Evolutionary conservation across 179 eudicot genomes (phyloP).

Genomic region (Amaranthus tricolor): DNA sequence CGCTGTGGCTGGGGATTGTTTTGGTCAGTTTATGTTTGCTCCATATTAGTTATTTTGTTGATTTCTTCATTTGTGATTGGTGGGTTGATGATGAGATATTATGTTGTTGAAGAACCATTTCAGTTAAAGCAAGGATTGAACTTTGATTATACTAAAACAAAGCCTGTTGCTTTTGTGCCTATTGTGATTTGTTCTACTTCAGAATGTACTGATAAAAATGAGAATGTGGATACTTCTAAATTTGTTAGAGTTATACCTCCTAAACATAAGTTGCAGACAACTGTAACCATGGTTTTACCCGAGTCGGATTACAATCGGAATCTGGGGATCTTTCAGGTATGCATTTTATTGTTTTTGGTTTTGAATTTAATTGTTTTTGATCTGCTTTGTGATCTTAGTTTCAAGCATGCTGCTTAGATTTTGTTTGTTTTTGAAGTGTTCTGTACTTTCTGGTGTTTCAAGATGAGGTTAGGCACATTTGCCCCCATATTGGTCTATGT

Average conservation of each 20-base stretch:
- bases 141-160: constrained; percentile 73
- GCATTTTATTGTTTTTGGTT: constrained; percentile 1
- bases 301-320: constrained; percentile 84
- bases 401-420: neutral
- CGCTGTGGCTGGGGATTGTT: constrained; percentile 68
- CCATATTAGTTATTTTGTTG: constrained; percentile 51
- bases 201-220: constrained; percentile 31
- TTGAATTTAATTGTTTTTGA: neutral
- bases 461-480: too few species aligned
- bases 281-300: constrained; percentile 63
- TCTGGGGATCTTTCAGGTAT: constrained; percentile 91
- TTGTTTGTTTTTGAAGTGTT: neutral
- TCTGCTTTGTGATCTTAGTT: neutral
- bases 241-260: constrained; percentile 44
- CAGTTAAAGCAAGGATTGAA: constrained; percentile 53
- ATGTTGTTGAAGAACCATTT: constrained; percentile 70
- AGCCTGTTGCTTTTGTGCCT: constrained; percentile 68
- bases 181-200: constrained; percentile 35
- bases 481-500: too few species aligned
- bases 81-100: constrained; percentile 54
- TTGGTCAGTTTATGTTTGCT: constrained; percentile 60
- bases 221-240: constrained; percentile 21
- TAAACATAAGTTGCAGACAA: constrained; percentile 66
- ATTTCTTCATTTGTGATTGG: constrained; percentile 61
- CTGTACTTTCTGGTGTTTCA: neutral